A percentile compares a stretch with the other conserved stretches of the same genome.
Evolutionary conservation across 2,329 filamentous ascomycete species (phyloP).

Genomic region (Colletotrichum sp.): DNA sequence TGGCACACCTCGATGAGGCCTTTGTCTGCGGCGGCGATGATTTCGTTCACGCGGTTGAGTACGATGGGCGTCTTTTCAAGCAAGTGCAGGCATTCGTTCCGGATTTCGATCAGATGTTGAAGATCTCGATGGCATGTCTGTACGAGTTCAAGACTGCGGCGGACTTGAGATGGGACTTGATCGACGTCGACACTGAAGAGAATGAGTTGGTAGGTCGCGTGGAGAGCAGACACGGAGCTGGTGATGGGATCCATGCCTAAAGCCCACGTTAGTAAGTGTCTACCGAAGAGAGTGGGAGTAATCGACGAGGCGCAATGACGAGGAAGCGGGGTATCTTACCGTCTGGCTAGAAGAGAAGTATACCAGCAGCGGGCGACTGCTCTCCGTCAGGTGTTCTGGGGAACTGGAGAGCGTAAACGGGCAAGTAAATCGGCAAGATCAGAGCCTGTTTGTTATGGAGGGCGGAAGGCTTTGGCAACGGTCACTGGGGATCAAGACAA

Average conservation of each 20-base stretch:
- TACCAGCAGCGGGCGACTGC: neutral
- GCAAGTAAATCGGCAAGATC: neutral
- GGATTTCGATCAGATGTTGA: conserved; percentile 35
- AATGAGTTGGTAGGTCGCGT: conserved; percentile 10
- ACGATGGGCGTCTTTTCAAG: conserved; percentile 26
- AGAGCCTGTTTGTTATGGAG: neutral
- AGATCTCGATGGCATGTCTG: conserved; percentile 34
- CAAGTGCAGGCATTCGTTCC: conserved; percentile 29
- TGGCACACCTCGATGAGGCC: conserved; percentile 30
- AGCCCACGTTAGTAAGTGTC: neutral
- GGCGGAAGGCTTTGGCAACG: neutral
- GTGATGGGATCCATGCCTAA: neutral
- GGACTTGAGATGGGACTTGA: conserved; percentile 30
- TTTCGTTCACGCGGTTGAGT: conserved; percentile 30
- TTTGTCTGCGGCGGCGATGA: conserved; percentile 31
- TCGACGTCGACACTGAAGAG: conserved; percentile 25
- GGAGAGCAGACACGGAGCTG: neutral
- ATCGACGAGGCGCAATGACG: neutral
- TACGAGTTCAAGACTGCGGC: conserved; percentile 33
- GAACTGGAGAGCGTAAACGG: neutral
- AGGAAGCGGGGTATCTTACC: neutral
- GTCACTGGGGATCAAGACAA: neutral
- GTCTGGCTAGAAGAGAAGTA: neutral
- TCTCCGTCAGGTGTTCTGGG: neutral
- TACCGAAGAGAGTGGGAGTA: neutral